Conservation (phyloP, 331 rosid species). For the Phaseolus coccineus region DNA sequence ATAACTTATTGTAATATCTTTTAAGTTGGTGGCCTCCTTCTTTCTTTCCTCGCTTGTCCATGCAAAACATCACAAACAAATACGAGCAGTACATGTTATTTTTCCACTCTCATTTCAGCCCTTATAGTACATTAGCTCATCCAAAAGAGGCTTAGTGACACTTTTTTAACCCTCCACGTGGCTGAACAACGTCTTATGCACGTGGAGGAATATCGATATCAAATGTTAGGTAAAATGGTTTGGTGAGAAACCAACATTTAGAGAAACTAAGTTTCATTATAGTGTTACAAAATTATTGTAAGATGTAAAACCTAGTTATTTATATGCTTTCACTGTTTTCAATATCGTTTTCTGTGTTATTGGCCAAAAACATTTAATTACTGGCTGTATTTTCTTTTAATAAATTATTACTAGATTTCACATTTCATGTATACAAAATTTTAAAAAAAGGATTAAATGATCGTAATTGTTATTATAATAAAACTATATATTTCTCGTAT, state of each 20-base stretch:
- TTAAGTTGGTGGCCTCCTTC: too few relatives aligned
- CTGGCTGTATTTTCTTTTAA: neutral
- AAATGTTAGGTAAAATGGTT: conserved; percentile 49
- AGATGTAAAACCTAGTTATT: conserved; percentile 15
- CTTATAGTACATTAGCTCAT: too few relatives aligned
- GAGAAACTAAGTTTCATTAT: neutral
- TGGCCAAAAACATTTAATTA: neutral
- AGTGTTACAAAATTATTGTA: conserved; percentile 12
- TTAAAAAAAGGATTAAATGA: too few relatives aligned
- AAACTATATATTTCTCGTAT: too few relatives aligned
- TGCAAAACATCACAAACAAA: too few relatives aligned
- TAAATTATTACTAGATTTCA: neutral
- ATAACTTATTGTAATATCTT: too few relatives aligned
- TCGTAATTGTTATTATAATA: too few relatives aligned
- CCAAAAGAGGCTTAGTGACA: too few relatives aligned
- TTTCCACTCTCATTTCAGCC: too few relatives aligned
- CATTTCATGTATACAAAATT: too few relatives aligned
- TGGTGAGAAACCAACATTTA: neutral
- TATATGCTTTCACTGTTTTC: neutral
- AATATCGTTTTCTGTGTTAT: neutral
- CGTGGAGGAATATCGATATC: conserved; percentile 14
- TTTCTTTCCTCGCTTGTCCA: too few relatives aligned
- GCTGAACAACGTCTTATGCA: conserved; percentile 21
- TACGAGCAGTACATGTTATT: too few relatives aligned
- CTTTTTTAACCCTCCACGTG: conserved; percentile 44